Conservation (phyloP, 805 yeast genomes). For the Zygosaccharomyces pseudorouxii region DNA sequence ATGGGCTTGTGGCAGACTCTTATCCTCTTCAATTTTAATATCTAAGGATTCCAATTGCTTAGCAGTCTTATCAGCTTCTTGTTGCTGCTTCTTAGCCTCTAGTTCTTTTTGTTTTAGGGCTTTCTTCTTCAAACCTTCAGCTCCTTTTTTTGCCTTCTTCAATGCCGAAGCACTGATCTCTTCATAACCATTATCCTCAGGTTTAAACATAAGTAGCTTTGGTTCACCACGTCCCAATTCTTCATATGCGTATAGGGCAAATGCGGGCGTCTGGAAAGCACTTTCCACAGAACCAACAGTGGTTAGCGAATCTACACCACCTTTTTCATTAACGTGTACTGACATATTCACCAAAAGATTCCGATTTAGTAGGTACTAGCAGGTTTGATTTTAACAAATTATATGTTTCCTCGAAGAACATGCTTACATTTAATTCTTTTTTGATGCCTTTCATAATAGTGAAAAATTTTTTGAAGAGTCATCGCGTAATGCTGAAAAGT, state of each 20-base stretch:
- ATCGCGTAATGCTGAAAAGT: slow-evolving; percentile 1
- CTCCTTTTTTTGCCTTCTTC: slow-evolving; percentile 95
- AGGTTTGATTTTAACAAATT: background rate
- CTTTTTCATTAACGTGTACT: slow-evolving; percentile 67
- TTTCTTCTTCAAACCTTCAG: slow-evolving; percentile 80
- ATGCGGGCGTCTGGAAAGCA: slow-evolving; percentile 83
- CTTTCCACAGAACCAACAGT: slow-evolving; percentile 58
- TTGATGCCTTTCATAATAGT: background rate
- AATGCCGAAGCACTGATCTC: slow-evolving; percentile 87
- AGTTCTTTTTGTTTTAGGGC: slow-evolving; percentile 48
- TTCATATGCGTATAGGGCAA: slow-evolving; percentile 49
- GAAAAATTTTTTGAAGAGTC: slow-evolving; percentile 4
- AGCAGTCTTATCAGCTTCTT: slow-evolving; percentile 67
- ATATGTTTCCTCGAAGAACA: too few relatives aligned
- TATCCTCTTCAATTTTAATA: slow-evolving; percentile 68
- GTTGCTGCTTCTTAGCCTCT: slow-evolving; percentile 48
- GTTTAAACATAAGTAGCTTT: slow-evolving; percentile 51
- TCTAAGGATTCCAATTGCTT: slow-evolving; percentile 74
- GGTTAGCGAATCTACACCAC: slow-evolving; percentile 60
- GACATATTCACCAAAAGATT: slow-evolving; percentile 17
- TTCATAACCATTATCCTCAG: slow-evolving; percentile 45
- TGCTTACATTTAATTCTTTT: background rate
- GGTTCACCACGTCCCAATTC: slow-evolving; percentile 37
- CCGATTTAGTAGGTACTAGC: background rate
- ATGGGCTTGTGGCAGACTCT: slow-evolving; percentile 62